phyloP scores from a whole-genome alignment of 2,329 filamentous ascomycete species.

The Chaetomium strumarium region DNA sequence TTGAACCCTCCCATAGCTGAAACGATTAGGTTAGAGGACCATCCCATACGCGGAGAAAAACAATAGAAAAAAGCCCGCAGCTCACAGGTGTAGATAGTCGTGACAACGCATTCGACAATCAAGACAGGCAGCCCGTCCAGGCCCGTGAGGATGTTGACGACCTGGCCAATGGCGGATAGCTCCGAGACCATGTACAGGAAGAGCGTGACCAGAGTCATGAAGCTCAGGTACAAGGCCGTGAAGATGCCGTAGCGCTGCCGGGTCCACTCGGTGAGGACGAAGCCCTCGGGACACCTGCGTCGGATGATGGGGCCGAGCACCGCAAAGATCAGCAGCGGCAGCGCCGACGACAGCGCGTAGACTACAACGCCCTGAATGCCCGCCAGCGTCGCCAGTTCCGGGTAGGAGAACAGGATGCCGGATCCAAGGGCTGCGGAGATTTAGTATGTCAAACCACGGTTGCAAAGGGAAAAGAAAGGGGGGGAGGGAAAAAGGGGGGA shows the following conservation, averaged over 20 bases:
- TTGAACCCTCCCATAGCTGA: slow-evolving; percentile 73
- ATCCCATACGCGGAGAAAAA: background rate
- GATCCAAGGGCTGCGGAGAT: slow-evolving; percentile 67
- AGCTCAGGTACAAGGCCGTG: slow-evolving; percentile 67
- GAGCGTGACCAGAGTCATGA: slow-evolving; percentile 72
- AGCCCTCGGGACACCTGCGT: slow-evolving; percentile 73
- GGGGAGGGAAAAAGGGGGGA: slow-evolving; percentile 26
- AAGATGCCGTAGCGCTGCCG: slow-evolving; percentile 67
- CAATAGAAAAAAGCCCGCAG: slow-evolving; percentile 6
- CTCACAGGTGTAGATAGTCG: slow-evolving; percentile 76
- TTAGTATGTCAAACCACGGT: slow-evolving; percentile 35
- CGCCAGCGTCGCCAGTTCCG: slow-evolving; percentile 70
- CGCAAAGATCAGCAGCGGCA: slow-evolving; percentile 71
- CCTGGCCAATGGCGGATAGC: slow-evolving; percentile 74
- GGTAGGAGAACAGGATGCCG: slow-evolving; percentile 77
- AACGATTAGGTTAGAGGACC: background rate
- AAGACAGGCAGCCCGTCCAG: slow-evolving; percentile 68
- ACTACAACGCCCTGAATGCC: slow-evolving; percentile 74
- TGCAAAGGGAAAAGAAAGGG: slow-evolving; percentile 11
- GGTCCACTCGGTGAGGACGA: slow-evolving; percentile 80
- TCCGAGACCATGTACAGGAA: slow-evolving; percentile 86
- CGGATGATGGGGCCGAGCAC: slow-evolving; percentile 71
- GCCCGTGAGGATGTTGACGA: slow-evolving; percentile 67
- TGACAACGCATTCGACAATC: slow-evolving; percentile 71
- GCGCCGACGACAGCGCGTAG: slow-evolving; percentile 66